Conservation (phyloP, 148 eudicot genomes). For the Dianthus caryophyllus region DNA sequence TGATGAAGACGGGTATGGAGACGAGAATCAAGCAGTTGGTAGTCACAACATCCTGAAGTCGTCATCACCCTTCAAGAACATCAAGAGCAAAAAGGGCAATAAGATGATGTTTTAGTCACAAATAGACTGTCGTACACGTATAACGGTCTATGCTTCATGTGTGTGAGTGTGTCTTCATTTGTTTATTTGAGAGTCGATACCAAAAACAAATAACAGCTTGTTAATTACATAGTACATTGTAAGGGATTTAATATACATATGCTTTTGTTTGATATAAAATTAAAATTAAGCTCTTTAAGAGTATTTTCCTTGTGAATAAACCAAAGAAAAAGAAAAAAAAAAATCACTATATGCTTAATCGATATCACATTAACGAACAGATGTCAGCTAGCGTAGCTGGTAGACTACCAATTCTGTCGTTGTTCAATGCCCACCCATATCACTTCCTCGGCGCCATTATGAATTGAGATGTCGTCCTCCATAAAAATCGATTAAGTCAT, state of each 20-base stretch:
- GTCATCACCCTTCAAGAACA: conserved; percentile 48
- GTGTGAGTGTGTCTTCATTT: conserved; percentile 18
- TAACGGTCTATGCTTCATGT: conserved; percentile 21
- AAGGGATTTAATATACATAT: conserved; percentile 8
- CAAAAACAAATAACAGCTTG: conserved; percentile 50
- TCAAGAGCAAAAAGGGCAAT: conserved; percentile 72
- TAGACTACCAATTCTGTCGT: too few relatives aligned
- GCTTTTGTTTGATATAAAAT: background rate
- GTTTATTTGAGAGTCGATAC: conserved; percentile 24
- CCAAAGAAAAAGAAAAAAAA: background rate
- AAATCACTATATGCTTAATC: too few relatives aligned
- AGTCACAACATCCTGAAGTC: conserved; percentile 49
- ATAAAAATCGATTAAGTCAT: background rate
- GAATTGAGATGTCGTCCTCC: background rate
- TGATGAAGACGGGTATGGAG: conserved; percentile 43
- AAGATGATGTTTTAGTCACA: too few relatives aligned
- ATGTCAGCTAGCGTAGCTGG: too few relatives aligned
- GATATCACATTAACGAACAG: too few relatives aligned
- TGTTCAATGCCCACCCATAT: too few relatives aligned
- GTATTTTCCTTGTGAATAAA: background rate
- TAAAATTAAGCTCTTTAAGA: background rate
- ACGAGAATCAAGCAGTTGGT: conserved; percentile 28
- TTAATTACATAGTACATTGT: conserved; percentile 22
- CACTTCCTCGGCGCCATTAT: background rate
- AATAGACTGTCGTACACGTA: too few relatives aligned